Percentiles rank a stretch among this genome's conserved stretches.
Evolutionary conservation across 1,139 yeast genomes (phyloP).

Genomic region (Pichia inconspicua): DNA sequence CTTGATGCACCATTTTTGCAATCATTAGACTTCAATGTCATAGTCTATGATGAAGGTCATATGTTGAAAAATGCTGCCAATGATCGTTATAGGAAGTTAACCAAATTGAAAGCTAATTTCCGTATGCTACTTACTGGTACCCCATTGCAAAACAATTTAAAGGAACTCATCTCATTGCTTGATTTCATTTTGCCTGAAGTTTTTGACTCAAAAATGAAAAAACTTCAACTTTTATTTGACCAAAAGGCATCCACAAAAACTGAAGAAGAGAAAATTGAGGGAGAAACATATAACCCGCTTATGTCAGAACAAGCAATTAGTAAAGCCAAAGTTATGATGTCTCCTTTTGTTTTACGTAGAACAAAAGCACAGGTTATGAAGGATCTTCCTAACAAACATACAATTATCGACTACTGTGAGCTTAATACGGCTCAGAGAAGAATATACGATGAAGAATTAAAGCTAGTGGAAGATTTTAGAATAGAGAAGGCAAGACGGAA

Average conservation of each 20-base stretch:
- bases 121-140: conserved; percentile 89
- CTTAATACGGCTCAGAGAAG: conserved; percentile 42
- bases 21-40: conserved; percentile 68
- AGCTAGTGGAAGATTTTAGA: conserved; percentile 41
- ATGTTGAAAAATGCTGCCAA: conserved; percentile 84
- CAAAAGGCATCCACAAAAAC: conserved; percentile 67
- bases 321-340: conserved; percentile 96
- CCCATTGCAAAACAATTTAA: conserved; percentile 86
- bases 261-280: conserved; percentile 19
- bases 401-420: conserved; percentile 56
- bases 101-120: conserved; percentile 75
- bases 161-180: conserved; percentile 80
- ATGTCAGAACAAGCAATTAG: conserved; percentile 84
- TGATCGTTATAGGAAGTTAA: conserved; percentile 78
- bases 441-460: conserved; percentile 55
- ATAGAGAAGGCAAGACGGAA: conserved; percentile 39
- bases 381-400: conserved; percentile 74
- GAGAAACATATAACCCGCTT: conserved; percentile 60
- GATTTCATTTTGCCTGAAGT: conserved; percentile 85
- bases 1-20: conserved; percentile 74
- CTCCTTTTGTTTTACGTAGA: conserved; percentile 90
- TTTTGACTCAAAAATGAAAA: conserved; percentile 76
- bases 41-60: conserved; percentile 97
- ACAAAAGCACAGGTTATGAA: conserved; percentile 85
- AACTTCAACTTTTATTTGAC: conserved; percentile 71